These are phyloP conservation scores for Dovyalis caffra DNA, from an alignment of 345 rosid species.

Conservation along the genomic window DNA sequence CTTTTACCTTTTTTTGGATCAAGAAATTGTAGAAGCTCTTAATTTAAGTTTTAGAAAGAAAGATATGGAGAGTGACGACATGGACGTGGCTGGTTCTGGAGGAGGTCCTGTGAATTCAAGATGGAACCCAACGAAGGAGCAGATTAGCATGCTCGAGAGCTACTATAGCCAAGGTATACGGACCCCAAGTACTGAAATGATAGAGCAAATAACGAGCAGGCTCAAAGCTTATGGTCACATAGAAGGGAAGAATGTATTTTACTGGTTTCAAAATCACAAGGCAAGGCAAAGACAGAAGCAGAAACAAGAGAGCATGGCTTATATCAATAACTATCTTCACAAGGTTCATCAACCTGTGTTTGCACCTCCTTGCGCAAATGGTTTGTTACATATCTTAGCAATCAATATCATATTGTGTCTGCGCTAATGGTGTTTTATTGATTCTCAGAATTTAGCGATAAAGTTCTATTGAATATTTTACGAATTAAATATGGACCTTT, in stretches of 20 bases:
- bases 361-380: constrained; percentile 50
- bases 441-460: not conserved
- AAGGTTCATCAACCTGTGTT: constrained; percentile 34
- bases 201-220: constrained; percentile 73
- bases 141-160: constrained; percentile 66
- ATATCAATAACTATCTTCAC: constrained; percentile 44
- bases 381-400: constrained; percentile 24
- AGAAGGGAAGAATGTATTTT: constrained; percentile 97
- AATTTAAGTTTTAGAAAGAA: not conserved
- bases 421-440: not conserved
- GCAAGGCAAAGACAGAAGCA: constrained; percentile 93
- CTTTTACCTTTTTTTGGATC: not conserved
- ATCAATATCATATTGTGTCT: not conserved
- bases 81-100: constrained; percentile 18
- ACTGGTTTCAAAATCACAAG: constrained; percentile 98
- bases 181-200: constrained; percentile 89
- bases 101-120: constrained; percentile 43
- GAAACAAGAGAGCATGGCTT: constrained; percentile 66
- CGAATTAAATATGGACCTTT: not conserved
- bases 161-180: constrained; percentile 73
- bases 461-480: not conserved
- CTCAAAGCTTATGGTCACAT: constrained; percentile 78
- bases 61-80: constrained; percentile 24
- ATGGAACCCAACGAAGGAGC: constrained; percentile 96
- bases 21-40: constrained; percentile 11